Evolutionary conservation across 768 basidiomycete species (phyloP).

Genomic region (Saitozyma sp.): DNA sequence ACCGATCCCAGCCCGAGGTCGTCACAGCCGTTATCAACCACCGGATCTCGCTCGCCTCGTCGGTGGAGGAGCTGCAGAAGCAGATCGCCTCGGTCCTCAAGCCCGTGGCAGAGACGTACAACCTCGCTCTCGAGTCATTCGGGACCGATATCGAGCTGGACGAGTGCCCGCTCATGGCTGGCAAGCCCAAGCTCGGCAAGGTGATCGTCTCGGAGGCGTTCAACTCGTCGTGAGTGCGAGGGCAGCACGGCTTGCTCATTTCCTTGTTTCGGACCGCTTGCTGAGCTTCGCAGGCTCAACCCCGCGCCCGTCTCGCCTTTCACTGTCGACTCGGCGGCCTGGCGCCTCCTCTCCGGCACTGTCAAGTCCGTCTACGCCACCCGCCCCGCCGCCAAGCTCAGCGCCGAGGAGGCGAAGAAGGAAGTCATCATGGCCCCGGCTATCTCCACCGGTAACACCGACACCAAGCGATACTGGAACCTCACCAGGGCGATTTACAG

Average conservation of each 20-base stretch:
- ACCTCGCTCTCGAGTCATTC: constrained; percentile 41
- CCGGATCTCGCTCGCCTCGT: constrained; percentile 46
- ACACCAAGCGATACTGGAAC: constrained; percentile 47
- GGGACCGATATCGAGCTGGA: constrained; percentile 24
- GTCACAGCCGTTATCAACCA: constrained; percentile 46
- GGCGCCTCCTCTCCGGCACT: constrained; percentile 42
- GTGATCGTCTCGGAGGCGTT: constrained; percentile 34
- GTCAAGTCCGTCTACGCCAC: constrained; percentile 32
- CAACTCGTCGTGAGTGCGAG: constrained; percentile 28
- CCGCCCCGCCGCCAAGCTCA: constrained; percentile 17
- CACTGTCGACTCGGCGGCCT: constrained; percentile 32
- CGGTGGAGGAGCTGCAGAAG: constrained; percentile 34
- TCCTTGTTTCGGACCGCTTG: too few species aligned
- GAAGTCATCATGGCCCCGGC: constrained; percentile 29
- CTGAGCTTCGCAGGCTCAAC: constrained; percentile 24
- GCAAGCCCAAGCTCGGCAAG: constrained; percentile 31
- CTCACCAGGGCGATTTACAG: constrained; percentile 48
- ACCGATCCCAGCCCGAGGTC: constrained; percentile 32
- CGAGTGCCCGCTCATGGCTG: constrained; percentile 12
- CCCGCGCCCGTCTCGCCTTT: constrained; percentile 42
- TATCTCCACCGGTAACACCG: constrained; percentile 38
- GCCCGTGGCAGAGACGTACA: constrained; percentile 34
- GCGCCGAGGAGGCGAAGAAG: constrained; percentile 23
- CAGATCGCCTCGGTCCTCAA: constrained; percentile 25
- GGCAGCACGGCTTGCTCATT: neutral